A percentile compares a stretch with the other conserved stretches of the same genome.
These are phyloP conservation scores for Yarrowia alimentaria DNA, from an alignment of 805 yeast species.

Conservation along the genomic window DNA sequence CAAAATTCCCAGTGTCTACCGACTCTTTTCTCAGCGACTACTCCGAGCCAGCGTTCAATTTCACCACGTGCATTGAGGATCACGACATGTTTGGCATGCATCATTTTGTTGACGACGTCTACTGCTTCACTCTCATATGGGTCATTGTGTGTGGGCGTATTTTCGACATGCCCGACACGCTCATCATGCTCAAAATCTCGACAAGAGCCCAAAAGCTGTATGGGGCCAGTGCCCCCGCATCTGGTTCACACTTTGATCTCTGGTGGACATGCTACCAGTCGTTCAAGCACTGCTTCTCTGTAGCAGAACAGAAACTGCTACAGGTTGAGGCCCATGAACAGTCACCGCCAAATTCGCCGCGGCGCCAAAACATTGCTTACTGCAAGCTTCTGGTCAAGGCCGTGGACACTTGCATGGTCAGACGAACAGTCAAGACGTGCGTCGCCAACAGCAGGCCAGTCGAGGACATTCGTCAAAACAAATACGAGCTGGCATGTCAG, in stretches of 20 bases:
- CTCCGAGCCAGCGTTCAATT: slow-evolving; percentile 8
- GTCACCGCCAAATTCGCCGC: no score
- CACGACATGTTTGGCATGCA: slow-evolving; percentile 23
- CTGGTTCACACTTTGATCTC: slow-evolving; percentile 5
- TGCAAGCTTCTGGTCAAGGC: slow-evolving; percentile 6
- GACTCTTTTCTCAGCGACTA: slow-evolving; percentile 17
- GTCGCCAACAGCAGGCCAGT: slow-evolving; percentile 7
- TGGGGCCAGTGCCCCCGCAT: neutral
- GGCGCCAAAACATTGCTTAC: neutral
- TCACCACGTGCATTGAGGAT: slow-evolving; percentile 10
- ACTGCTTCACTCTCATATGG: slow-evolving; percentile 16
- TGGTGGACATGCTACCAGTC: slow-evolving; percentile 22
- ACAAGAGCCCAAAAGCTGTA: slow-evolving; percentile 5
- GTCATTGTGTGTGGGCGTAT: slow-evolving; percentile 11
- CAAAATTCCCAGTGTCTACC: slow-evolving; percentile 13
- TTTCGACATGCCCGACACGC: slow-evolving; percentile 20
- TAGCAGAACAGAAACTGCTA: slow-evolving; percentile 2
- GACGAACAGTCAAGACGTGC: slow-evolving; percentile 10
- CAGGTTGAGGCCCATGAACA: neutral
- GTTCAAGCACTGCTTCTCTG: slow-evolving; percentile 11
- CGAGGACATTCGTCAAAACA: slow-evolving; percentile 4
- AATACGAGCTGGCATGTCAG: slow-evolving; percentile 20
- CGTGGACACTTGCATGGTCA: neutral
- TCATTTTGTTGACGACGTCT: slow-evolving; percentile 17
- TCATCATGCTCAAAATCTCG: slow-evolving; percentile 4